A percentile compares a stretch with the other conserved stretches of the same genome.
Conservation (phyloP, 441 rosid genomes). For the Melastoma candidum region DNA sequence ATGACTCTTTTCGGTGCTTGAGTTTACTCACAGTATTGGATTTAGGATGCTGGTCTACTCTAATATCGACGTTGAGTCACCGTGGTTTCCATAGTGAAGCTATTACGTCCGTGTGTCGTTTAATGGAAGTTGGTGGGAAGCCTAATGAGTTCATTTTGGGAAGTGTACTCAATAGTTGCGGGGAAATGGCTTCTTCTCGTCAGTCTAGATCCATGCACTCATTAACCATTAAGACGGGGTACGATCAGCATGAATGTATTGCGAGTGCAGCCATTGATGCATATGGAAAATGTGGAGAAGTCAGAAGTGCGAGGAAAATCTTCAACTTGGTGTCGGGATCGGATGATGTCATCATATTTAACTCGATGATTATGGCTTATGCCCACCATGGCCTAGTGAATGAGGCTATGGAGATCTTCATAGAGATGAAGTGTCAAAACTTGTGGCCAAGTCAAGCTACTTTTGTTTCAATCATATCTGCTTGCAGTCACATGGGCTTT, state of each 20-base stretch:
- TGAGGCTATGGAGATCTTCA: slow-evolving; percentile 27
- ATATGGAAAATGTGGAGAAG: slow-evolving; percentile 28
- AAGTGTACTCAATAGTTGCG: slow-evolving; percentile 24
- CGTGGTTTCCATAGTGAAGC: slow-evolving; percentile 20
- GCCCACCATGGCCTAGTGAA: slow-evolving; percentile 23
- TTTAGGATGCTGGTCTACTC: slow-evolving; percentile 20
- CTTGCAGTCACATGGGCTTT: slow-evolving; percentile 29
- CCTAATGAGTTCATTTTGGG: slow-evolving; percentile 29
- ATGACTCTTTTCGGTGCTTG: slow-evolving; percentile 21
- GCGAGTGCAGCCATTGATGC: slow-evolving; percentile 25
- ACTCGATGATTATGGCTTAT: slow-evolving; percentile 31
- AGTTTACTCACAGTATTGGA: slow-evolving; percentile 17
- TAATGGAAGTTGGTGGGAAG: slow-evolving; percentile 16
- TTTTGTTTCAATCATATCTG: slow-evolving; percentile 28
- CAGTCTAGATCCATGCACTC: slow-evolving; percentile 24
- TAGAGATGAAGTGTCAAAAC: slow-evolving; percentile 21
- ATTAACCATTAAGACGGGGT: slow-evolving; percentile 21
- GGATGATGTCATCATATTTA: slow-evolving; percentile 22
- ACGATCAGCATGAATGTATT: slow-evolving; percentile 13
- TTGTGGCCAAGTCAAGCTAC: slow-evolving; percentile 26
- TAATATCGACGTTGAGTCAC: slow-evolving; percentile 22
- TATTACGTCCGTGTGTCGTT: slow-evolving; percentile 10
- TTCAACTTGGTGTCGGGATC: slow-evolving; percentile 18
- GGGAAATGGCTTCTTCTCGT: slow-evolving; percentile 10
- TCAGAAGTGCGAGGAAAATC: slow-evolving; percentile 20